Evolutionary conservation across 2,329 filamentous ascomycete species (phyloP).

Genomic region (Corniculantispora saksenae): DNA sequence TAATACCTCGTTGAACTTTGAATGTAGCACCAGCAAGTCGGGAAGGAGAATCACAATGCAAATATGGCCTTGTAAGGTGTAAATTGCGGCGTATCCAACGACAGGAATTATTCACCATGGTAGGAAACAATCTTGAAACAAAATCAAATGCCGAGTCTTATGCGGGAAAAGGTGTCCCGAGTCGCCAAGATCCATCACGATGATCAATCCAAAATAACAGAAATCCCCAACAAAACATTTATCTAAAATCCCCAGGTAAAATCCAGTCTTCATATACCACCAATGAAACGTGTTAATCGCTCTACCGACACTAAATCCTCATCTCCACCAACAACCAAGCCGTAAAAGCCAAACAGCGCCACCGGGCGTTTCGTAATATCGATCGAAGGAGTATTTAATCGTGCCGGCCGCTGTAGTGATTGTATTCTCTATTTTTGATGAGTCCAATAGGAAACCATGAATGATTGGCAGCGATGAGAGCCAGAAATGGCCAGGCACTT

Average conservation of each 20-base stretch:
- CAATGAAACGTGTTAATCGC: neutral
- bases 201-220: neutral
- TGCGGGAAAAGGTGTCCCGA: neutral
- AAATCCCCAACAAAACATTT: no score
- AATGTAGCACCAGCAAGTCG: no score
- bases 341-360: neutral
- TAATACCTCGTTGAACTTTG: no score
- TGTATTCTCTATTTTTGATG: neutral
- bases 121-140: neutral
- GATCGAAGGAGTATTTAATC: neutral
- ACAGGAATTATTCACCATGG: no score
- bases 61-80: no score
- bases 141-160: neutral
- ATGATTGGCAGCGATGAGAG: neutral
- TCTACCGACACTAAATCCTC: neutral
- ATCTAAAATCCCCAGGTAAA: no score
- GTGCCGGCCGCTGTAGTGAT: neutral
- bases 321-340: neutral
- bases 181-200: neutral
- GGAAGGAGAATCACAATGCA: no score
- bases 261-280: no score
- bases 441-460: neutral
- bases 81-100: no score
- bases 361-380: neutral
- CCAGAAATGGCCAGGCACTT: neutral